phyloP scores from a whole-genome alignment of 1,139 yeast species.

The Protomyces macrosporus region DNA sequence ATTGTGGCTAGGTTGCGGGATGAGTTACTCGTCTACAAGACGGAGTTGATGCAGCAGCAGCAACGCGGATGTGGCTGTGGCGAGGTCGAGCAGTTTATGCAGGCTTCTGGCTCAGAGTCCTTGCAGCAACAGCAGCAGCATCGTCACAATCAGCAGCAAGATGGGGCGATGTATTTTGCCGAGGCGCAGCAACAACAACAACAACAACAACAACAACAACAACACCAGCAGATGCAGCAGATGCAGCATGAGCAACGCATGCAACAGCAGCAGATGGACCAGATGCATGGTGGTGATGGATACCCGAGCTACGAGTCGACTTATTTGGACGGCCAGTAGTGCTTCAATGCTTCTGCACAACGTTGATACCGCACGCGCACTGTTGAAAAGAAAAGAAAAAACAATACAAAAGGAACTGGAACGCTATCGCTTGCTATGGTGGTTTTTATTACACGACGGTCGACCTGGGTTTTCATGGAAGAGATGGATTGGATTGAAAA shows the following conservation, averaged over 20 bases:
- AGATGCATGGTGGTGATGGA: not conserved
- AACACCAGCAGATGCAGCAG: not conserved
- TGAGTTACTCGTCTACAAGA: constrained; percentile 26
- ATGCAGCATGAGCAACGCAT: not conserved
- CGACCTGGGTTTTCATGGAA: too few relatives aligned
- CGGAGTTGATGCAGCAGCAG: constrained; percentile 21
- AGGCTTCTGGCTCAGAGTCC: not conserved
- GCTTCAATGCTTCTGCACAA: not conserved
- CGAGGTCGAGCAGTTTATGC: constrained; percentile 31
- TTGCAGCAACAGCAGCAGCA: not conserved
- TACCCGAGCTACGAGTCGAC: not conserved
- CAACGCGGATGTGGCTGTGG: constrained; percentile 32
- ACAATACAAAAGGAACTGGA: not conserved
- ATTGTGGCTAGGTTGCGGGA: constrained; percentile 22
- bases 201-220: not conserved
- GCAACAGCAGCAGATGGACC: not conserved
- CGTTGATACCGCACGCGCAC: not conserved
- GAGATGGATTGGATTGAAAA: too few relatives aligned
- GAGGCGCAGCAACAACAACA: not conserved
- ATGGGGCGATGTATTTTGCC: not conserved
- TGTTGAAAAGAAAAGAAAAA: not conserved
- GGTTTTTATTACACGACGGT: too few relatives aligned
- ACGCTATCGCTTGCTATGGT: too few relatives aligned
- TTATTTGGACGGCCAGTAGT: not conserved
- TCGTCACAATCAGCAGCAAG: not conserved